These are phyloP conservation scores for Fusarium sambucinum DNA, from an alignment of 2,329 filamentous ascomycete species.

Conservation along the genomic window DNA sequence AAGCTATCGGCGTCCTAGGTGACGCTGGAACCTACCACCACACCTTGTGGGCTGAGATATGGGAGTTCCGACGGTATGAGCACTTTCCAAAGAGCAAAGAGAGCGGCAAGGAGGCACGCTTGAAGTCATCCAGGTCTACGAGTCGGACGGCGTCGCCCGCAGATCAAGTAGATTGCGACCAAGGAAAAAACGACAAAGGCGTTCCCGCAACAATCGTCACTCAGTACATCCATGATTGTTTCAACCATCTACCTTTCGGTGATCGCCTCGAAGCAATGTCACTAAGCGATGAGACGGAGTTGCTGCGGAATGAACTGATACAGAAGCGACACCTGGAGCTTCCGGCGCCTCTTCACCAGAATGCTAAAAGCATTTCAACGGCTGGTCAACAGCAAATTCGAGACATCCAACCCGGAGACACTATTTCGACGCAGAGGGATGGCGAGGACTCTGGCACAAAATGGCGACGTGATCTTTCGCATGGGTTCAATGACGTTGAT, in stretches of 20 bases:
- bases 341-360: slow-evolving; percentile 40
- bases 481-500: slow-evolving; percentile 58
- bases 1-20: slow-evolving; percentile 65
- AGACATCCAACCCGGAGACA: slow-evolving; percentile 59
- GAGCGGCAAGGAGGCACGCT: not conserved
- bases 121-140: not conserved
- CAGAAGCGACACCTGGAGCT: slow-evolving; percentile 47
- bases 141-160: not conserved
- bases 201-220: slow-evolving; percentile 73
- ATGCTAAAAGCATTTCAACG: slow-evolving; percentile 40
- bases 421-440: slow-evolving; percentile 63
- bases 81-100: slow-evolving; percentile 8
- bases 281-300: slow-evolving; percentile 45
- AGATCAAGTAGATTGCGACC: not conserved
- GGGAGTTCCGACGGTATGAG: slow-evolving; percentile 53
- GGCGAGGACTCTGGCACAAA: slow-evolving; percentile 60
- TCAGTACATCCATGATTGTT: slow-evolving; percentile 73
- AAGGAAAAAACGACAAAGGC: slow-evolving; percentile 18
- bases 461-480: slow-evolving; percentile 67
- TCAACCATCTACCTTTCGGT: slow-evolving; percentile 72
- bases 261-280: slow-evolving; percentile 59
- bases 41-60: slow-evolving; percentile 67
- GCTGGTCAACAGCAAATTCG: slow-evolving; percentile 43
- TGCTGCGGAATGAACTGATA: slow-evolving; percentile 49
- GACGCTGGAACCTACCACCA: slow-evolving; percentile 52